A percentile compares a stretch with the other conserved stretches of the same genome.
These are phyloP conservation scores for Daedaleopsis nitida DNA, from an alignment of 768 basidiomycete species.

Conservation along the genomic window DNA sequence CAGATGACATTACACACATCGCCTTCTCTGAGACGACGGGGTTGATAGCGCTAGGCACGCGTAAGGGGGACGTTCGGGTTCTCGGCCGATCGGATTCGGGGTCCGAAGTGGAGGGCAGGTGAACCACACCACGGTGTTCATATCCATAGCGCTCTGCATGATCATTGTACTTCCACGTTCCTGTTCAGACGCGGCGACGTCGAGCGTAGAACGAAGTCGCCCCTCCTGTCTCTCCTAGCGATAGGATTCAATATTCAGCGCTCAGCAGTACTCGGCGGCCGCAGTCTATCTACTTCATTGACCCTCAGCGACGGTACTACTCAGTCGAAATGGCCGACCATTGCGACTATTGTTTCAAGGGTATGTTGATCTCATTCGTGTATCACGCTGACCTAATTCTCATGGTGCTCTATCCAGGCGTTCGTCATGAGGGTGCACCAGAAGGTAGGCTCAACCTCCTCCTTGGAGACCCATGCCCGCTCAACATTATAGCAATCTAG, in stretches of 20 bases:
- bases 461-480: not conserved
- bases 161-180: no score
- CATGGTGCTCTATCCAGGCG: constrained; percentile 14
- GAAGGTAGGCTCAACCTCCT: constrained; percentile 8
- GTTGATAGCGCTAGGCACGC: constrained; percentile 30
- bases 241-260: no score
- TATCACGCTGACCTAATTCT: no score
- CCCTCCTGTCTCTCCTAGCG: not conserved
- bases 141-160: no score
- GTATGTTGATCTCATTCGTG: constrained; percentile 4
- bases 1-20: constrained; percentile 35
- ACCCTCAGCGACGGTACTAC: no score
- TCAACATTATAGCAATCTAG: not conserved
- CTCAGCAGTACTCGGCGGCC: no score
- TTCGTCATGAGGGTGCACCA: constrained; percentile 25
- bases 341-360: constrained; percentile 21
- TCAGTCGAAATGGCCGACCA: not conserved
- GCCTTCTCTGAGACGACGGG: constrained; percentile 35
- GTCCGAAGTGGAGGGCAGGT: not conserved
- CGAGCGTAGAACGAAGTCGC: not conserved
- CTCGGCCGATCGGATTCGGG: constrained; percentile 19
- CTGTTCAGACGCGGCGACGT: no score
- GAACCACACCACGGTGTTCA: no score
- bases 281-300: no score
- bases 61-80: constrained; percentile 28